Conservation (phyloP, 1,139 yeast species). For the Ogataea hybrid region DNA sequence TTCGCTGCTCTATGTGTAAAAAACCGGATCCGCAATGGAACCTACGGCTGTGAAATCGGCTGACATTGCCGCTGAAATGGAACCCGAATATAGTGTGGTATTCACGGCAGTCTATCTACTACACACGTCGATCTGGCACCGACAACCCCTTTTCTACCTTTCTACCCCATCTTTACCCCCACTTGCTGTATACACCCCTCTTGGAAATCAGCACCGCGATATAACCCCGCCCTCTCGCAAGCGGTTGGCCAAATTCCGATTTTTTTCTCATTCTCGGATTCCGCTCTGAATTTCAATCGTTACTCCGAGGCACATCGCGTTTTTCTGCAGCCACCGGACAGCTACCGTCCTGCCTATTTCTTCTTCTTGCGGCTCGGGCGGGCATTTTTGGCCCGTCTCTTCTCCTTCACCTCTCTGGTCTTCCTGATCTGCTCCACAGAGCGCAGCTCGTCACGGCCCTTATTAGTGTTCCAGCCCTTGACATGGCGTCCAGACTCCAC, state of each 20-base stretch:
- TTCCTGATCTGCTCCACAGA: constrained; percentile 77
- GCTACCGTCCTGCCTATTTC: not conserved
- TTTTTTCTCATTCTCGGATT: not conserved
- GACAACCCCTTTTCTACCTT: constrained; percentile 1
- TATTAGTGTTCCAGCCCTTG: constrained; percentile 60
- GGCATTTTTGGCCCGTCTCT: constrained; percentile 81
- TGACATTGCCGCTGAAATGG: not conserved
- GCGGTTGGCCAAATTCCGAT: not conserved
- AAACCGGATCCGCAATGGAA: not conserved
- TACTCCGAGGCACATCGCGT: not conserved
- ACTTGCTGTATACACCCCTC: constrained; percentile 1
- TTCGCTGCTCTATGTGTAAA: not conserved
- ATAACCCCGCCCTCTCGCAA: not conserved
- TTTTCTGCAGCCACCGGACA: not conserved
- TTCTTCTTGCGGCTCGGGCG: constrained; percentile 60
- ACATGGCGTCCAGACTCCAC: constrained; percentile 70
- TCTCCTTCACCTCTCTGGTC: constrained; percentile 64
- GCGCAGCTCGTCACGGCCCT: constrained; percentile 52
- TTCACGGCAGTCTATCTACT: not conserved
- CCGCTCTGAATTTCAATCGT: not conserved
- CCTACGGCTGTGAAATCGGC: not conserved
- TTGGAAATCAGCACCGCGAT: not conserved
- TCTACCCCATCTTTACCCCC: constrained; percentile 11
- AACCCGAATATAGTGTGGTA: not conserved
- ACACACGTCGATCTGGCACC: not conserved